These are phyloP conservation scores for Chaetomiaceae sp. DNA, from an alignment of 2,329 filamentous ascomycete species.

Conservation along the genomic window DNA sequence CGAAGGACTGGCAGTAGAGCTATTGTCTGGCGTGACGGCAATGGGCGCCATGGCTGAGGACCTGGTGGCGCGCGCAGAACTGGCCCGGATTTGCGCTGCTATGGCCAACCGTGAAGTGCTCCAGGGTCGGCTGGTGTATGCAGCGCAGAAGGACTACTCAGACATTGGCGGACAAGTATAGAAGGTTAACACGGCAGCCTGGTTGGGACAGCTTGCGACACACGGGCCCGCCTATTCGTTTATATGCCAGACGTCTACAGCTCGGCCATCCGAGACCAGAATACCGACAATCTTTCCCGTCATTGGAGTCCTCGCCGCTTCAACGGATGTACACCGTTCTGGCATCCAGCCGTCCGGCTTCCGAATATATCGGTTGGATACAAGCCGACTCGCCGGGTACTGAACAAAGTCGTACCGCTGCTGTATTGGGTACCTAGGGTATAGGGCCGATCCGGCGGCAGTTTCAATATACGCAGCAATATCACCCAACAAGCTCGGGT, in stretches of 20 bases:
- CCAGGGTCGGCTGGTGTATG: conserved; percentile 13
- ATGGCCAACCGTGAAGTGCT: conserved; percentile 9
- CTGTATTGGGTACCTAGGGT: conserved; percentile 18
- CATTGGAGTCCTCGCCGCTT: conserved; percentile 4
- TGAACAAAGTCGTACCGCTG: conserved; percentile 12
- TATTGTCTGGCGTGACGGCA: conserved; percentile 27
- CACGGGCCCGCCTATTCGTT: conserved; percentile 10
- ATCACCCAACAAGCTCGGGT: conserved; percentile 15
- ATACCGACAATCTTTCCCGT: background rate
- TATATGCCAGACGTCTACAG: conserved; percentile 22
- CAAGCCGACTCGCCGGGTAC: conserved; percentile 7
- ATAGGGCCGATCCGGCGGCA: conserved; percentile 9
- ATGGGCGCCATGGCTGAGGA: conserved; percentile 26
- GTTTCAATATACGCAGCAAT: conserved; percentile 20
- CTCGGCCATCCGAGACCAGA: background rate
- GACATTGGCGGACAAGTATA: conserved; percentile 7
- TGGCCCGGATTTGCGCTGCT: conserved; percentile 2
- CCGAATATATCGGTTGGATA: conserved; percentile 14
- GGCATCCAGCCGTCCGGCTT: conserved; percentile 3
- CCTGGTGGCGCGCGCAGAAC: background rate
- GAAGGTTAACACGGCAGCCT: conserved; percentile 8
- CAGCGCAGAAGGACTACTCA: conserved; percentile 5
- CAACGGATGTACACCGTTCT: conserved; percentile 1
- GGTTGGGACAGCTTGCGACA: too few species aligned
- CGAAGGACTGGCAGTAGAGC: conserved; percentile 25